A percentile compares a stretch with the other conserved stretches of the same genome.
phyloP scores from a whole-genome alignment of 768 basidiomycete genomes.

The Serpula lacrymans region DNA sequence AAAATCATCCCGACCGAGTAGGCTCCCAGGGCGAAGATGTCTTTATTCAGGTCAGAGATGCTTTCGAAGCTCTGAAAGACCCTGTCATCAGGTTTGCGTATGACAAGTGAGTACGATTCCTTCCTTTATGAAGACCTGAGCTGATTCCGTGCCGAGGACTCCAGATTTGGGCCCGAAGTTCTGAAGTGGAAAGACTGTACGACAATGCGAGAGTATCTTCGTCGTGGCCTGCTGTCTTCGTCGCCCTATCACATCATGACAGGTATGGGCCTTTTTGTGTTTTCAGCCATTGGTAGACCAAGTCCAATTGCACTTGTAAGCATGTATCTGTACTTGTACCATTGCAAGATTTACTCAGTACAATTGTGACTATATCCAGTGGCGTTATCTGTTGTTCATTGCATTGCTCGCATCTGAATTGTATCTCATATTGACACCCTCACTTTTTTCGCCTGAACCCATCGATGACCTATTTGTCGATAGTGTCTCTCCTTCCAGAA shows the following conservation, averaged over 20 bases:
- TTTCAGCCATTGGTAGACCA: conserved; percentile 56
- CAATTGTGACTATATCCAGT: conserved; percentile 39
- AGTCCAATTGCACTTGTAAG: conserved; percentile 66
- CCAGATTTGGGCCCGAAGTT: conserved; percentile 76
- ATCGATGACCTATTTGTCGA: conserved; percentile 22
- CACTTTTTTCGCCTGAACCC: conserved; percentile 31
- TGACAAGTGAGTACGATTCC: conserved; percentile 54
- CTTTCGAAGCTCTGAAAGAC: conserved; percentile 75
- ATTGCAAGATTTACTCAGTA: conserved; percentile 8
- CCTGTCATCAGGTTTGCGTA: conserved; percentile 81
- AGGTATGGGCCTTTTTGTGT: conserved; percentile 53
- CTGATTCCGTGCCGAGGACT: conserved; percentile 5
- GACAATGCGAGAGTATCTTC: conserved; percentile 69
- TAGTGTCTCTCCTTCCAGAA: conserved; percentile 10
- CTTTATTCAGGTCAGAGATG: conserved; percentile 71
- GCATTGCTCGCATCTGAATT: conserved; percentile 61
- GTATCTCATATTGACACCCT: conserved; percentile 59
- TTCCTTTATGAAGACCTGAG: conserved; percentile 4
- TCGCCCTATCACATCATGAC: conserved; percentile 67
- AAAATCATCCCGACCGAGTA: conserved; percentile 72
- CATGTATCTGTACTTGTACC: conserved; percentile 12
- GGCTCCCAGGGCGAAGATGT: conserved; percentile 54
- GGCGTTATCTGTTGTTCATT: conserved; percentile 77
- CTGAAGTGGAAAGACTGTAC: conserved; percentile 62
- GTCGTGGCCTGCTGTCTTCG: conserved; percentile 58